Conservation (phyloP, 352 stramenopile species). For the Pythium folliculosum region DNA sequence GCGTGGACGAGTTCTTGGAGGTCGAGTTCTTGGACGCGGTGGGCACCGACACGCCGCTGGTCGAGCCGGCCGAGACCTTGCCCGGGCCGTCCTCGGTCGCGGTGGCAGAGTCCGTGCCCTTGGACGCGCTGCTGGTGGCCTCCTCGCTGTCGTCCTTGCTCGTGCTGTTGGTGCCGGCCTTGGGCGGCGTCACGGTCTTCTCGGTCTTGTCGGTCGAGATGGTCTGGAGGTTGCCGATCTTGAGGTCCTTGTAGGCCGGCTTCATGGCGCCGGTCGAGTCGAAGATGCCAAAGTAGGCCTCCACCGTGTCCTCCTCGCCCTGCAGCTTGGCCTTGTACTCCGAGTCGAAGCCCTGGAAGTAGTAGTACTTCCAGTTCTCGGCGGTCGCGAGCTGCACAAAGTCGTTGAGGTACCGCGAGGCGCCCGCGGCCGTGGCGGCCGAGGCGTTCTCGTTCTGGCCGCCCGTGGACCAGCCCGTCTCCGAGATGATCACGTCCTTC, state of each 20-base stretch:
- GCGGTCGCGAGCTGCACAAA: slow-evolving; percentile 66
- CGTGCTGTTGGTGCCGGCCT: background rate
- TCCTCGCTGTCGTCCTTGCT: background rate
- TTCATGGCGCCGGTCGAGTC: slow-evolving; percentile 67
- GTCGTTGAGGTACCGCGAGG: slow-evolving; percentile 74
- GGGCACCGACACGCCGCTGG: slow-evolving; percentile 2
- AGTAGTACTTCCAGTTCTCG: slow-evolving; percentile 86
- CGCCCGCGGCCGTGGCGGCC: slow-evolving; percentile 51
- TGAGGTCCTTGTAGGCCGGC: slow-evolving; percentile 54
- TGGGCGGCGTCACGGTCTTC: slow-evolving; percentile 5
- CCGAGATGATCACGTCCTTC: slow-evolving; percentile 82
- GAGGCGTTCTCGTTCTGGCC: slow-evolving; percentile 68
- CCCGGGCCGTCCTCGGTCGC: slow-evolving; percentile 10
- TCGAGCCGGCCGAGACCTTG: slow-evolving; percentile 20
- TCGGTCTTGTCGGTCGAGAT: slow-evolving; percentile 19
- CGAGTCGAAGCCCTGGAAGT: slow-evolving; percentile 85
- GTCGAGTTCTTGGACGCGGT: slow-evolving; percentile 8
- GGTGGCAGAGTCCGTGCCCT: background rate
- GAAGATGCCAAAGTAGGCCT: slow-evolving; percentile 82
- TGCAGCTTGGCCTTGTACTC: slow-evolving; percentile 68
- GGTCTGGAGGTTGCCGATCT: slow-evolving; percentile 33
- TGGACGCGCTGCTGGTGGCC: background rate
- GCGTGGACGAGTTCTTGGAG: slow-evolving; percentile 21
- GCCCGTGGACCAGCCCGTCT: slow-evolving; percentile 78
- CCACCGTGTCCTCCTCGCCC: slow-evolving; percentile 54